Evolutionary conservation across 2,329 filamentous ascomycete species (phyloP), one percentile per base, ranked within the genome.

Genomic region (Ceratocystis papillata): DNA sequence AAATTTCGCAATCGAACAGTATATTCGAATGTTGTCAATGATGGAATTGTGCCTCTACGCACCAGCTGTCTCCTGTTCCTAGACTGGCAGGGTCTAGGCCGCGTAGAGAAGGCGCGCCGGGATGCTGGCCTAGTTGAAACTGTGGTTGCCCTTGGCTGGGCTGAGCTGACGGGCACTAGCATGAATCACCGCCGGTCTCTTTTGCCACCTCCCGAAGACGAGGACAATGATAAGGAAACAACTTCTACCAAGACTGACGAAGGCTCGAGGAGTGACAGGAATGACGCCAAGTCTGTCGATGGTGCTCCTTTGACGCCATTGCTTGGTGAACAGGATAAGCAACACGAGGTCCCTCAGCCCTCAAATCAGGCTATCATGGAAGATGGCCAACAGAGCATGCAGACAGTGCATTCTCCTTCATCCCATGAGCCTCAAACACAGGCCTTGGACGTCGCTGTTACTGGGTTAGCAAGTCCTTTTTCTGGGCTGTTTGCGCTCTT

Each of bases 21-120:
- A 1, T 97, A 97, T 74, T 96, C 92, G 1, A 97, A 97, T 72
- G 92, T 97, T 12, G 93, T 97, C 70, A 97, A 97, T 72, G 93
- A 97, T 75, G 93, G 92, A 2, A 96, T 99, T 70, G 94, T 99
- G 3, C 94, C 94, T 2, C 78, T 99, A 44, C 85, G 94, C 25
- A 99, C 94, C 3, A 97, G 93, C 69, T 99, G 93, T 74, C 79
- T 99, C n/a, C 77, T 99, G 5, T 99, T 99, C 72, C 79, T 99
- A 1, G 94, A 99, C 73, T 99, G 94, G 94, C 88, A 92, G 75
- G 94, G 94, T 0, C 79, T 99, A 2, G 93, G 88, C 4, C 87
- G 90, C 48, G 94, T 99, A 1, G 91, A 97, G 70, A 99, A 99
- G 75, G 93, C 94, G 10, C 84, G 93, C 25, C 80, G 94, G 73